Evolutionary conservation across 805 yeast species (phyloP).

Genomic region (Candida pini): DNA sequence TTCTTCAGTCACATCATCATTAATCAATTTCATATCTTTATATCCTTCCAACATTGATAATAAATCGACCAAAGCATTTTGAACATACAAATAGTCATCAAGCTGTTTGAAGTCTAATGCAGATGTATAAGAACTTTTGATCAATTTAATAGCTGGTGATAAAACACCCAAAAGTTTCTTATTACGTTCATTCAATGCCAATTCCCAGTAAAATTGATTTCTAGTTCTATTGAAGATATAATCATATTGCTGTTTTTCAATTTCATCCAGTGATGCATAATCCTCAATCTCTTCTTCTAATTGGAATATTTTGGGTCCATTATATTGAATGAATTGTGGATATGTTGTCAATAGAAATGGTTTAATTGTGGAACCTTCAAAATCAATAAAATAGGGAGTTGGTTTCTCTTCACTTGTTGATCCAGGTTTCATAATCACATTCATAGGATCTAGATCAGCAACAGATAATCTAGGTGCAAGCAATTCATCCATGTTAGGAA

Average conservation of each 20-base stretch:
- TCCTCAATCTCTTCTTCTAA: constrained; percentile 69
- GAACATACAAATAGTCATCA: constrained; percentile 57
- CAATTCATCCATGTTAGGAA: constrained; percentile 58
- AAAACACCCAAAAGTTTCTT: constrained; percentile 73
- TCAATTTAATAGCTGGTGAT: constrained; percentile 71
- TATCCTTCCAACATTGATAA: constrained; percentile 66
- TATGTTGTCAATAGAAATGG: constrained; percentile 76
- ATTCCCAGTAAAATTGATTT: constrained; percentile 87
- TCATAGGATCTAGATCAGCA: constrained; percentile 91
- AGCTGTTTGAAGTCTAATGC: constrained; percentile 54
- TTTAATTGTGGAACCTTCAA: constrained; percentile 74
- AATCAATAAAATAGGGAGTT: constrained; percentile 59
- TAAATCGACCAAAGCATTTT: constrained; percentile 61
- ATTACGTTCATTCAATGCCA: constrained; percentile 56
- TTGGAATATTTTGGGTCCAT: constrained; percentile 81
- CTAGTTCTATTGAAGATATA: constrained; percentile 87
- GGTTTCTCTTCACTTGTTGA: too few relatives aligned
- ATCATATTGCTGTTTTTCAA: constrained; percentile 73
- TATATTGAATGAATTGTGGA: constrained; percentile 81
- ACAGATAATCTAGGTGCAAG: constrained; percentile 67
- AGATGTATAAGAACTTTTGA: constrained; percentile 59
- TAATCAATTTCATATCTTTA: constrained; percentile 50
- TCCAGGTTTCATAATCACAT: constrained; percentile 52
- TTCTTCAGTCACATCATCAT: constrained; percentile 34
- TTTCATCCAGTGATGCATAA: constrained; percentile 59